Percentiles rank a stretch among this genome's conserved stretches.
Conservation (phyloP, 164 flowering plant species). For the Dillenia turbinata region DNA sequence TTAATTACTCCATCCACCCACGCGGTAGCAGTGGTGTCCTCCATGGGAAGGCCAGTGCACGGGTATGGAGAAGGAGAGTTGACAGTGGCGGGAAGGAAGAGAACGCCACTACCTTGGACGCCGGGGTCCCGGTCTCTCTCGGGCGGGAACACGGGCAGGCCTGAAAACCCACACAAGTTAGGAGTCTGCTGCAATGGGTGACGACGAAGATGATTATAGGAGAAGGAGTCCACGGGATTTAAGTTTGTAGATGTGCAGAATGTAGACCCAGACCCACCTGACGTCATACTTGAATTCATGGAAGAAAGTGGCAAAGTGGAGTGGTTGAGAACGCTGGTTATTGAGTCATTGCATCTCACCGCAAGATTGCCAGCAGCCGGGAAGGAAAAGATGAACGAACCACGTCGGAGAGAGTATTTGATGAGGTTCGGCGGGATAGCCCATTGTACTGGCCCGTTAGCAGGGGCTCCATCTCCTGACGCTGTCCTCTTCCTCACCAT, state of each 20-base stretch:
- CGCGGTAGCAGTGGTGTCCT: constrained; percentile 42
- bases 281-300: constrained; percentile 27
- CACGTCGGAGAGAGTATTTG: constrained; percentile 5
- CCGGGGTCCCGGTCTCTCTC: constrained; percentile 22
- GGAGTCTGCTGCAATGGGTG: constrained; percentile 19
- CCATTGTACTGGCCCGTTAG: constrained; percentile 14
- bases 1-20: constrained; percentile 88
- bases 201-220: background rate
- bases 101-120: background rate
- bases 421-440: constrained; percentile 27
- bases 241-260: constrained; percentile 8
- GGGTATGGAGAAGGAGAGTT: background rate
- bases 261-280: constrained; percentile 16
- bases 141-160: constrained; percentile 76
- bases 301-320: constrained; percentile 32
- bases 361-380: background rate
- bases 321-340: constrained; percentile 27
- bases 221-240: constrained; percentile 5
- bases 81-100: background rate
- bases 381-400: constrained; percentile 7
- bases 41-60: constrained; percentile 19
- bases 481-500: constrained; percentile 75
- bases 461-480: constrained; percentile 55
- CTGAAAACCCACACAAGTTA: constrained; percentile 79
- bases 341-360: background rate